Evolutionary conservation across 1,284 basidiomycete species (phyloP), one percentile per base, ranked within the genome.

Genomic region (Tilletia horrida): DNA sequence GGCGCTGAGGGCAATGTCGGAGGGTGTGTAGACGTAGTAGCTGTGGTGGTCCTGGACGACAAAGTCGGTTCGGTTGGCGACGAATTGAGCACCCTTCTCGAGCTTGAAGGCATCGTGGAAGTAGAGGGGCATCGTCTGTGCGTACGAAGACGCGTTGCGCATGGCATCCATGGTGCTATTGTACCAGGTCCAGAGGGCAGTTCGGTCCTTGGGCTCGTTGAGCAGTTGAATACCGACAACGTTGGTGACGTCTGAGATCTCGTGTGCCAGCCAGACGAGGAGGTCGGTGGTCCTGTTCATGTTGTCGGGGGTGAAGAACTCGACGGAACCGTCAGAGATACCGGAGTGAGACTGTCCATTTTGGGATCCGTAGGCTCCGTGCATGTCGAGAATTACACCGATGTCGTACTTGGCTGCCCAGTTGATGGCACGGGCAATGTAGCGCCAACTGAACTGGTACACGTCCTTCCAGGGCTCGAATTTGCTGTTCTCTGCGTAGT

Each of bases 41-140:
- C 89, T 88, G 77, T 91, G 90, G 77, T 90, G 87, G 72, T 91
- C 90, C 71, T 89, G 86, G 35, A 91, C 87, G 44, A 90, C 85
- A 73, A 91, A 91, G 76, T 91, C 90, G 0, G 81, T 78, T 43
- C 89, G 84, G 35, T 83, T 83, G 1, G 85, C 82, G 25, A 89
- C 83, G 71, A 85, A 90, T 16, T 84, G 77, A 62, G 85, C 85
- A 73, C 87, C 90, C 65, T 85, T 84, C 9, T 83, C 77, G 52
- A 90, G 83, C 72, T 90, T 84, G 79, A 91, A 92, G 0, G 84
- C 90, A 72, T 91, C 88, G 77, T 91, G 89, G 62, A 91, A 82
- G 77, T 91, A 91, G 40, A 91, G 82, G 0, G 90, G 89, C 47
- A 91, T 84, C 0, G 73, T 77, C 2, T 82, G 78, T 1, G 87